Base-by-base conservation (phyloP, 2,329 filamentous ascomycete species). In the Paracorniculantispora psalliotae region DNA sequence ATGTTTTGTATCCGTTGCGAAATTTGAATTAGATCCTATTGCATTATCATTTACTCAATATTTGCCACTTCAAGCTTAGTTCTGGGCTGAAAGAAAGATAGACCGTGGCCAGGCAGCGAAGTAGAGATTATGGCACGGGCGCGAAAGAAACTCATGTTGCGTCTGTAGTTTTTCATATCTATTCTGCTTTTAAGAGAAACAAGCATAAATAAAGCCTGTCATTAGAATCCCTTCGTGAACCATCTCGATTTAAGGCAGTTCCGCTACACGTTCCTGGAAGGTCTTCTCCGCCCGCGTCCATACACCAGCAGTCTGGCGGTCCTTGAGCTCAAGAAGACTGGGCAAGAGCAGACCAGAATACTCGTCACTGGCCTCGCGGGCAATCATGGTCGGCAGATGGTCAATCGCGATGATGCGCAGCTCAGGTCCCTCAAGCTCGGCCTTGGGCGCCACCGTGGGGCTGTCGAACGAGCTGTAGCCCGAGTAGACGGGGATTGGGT, bases 321-420 rank as follows among this genome's bases (percentile, higher is more conserved):
- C 82, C 73, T 93, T 90, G 65, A 96, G 79, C 63, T 86, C 82
- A 63, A 93, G 72, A 66, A 96, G 76, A 68, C 85, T 88, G 3
- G 91, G 90, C 66, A 96, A 77, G 63, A 96, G 77, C 58, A 88
- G 87, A 48, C 81, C 77, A 72, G 86, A 90, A 77, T 96, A 96
- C 37, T 87, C 88, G 75, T 96, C 91, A 39, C 85, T 90, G 23
- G 90, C 86, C 75, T 96, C 92, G 59, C 92, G 81, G 1, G 92
- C 89, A 39, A 96, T 80, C 61, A 96, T 80, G 57, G 84, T 88
- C 5, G 90, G 90, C 59, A 92, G 79, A 70, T 93, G 90, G 71
- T 92, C 89, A 68, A 93, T 92, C 68, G 85, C 88, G 73, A 96
- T 94, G 64, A 96, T 88, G 53, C 83, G 86, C 62, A 96, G 74